phyloP scores from a whole-genome alignment of 2,329 filamentous ascomycete genomes.

The Colletotrichum incanum region DNA sequence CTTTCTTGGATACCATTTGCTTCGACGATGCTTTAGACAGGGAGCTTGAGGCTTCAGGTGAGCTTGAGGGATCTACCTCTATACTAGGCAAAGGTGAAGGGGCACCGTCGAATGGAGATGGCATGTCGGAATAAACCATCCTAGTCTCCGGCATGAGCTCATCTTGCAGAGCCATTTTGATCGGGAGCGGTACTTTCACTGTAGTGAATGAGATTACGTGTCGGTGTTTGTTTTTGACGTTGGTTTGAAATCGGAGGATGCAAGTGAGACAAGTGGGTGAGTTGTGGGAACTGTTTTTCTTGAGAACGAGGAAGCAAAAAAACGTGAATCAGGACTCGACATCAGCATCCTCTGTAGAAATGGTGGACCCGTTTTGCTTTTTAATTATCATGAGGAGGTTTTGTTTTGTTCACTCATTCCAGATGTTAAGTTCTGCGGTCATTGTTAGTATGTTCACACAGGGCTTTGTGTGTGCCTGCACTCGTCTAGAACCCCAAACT shows the following conservation, averaged over 20 bases:
- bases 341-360: neutral
- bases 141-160: too few relatives aligned
- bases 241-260: neutral
- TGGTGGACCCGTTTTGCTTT: too few relatives aligned
- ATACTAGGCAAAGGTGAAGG: neutral
- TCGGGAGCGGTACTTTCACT: too few relatives aligned
- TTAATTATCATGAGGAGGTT: neutral
- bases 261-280: neutral
- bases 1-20: neutral
- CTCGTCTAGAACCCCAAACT: neutral
- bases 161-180: too few relatives aligned
- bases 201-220: too few relatives aligned
- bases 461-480: neutral
- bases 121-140: neutral
- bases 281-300: neutral
- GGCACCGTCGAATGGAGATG: neutral
- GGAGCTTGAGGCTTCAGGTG: neutral
- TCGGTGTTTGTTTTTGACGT: neutral
- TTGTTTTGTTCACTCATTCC: neutral
- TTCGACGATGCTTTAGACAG: too few relatives aligned
- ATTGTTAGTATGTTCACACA: neutral
- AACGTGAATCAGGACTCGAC: neutral
- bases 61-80: too few relatives aligned
- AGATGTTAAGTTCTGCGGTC: neutral
- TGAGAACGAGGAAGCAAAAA: neutral